Evolutionary conservation across 495 filamentous ascomycete genomes (phyloP).

Genomic region (Cercophora newfieldiana): DNA sequence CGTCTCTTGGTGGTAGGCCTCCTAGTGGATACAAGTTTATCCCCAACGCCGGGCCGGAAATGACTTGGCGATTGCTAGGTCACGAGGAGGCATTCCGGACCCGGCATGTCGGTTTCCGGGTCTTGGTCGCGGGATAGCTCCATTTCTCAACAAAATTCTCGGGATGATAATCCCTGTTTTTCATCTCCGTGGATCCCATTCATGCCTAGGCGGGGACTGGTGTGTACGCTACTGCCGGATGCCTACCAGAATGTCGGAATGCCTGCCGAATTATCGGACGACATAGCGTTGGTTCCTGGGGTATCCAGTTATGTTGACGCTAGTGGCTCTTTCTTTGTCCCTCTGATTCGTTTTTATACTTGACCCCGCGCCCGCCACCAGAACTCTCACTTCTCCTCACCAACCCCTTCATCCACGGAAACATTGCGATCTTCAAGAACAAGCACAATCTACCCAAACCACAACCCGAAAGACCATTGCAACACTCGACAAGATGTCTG

Average conservation of each 20-base stretch:
- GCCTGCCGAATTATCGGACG: background rate
- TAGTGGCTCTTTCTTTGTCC: background rate
- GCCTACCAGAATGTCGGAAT: background rate
- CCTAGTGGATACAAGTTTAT: background rate
- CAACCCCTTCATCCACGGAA: background rate
- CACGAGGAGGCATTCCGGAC: background rate
- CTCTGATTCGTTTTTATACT: background rate
- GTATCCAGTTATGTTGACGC: background rate
- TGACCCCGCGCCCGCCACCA: background rate
- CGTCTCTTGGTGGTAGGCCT: background rate
- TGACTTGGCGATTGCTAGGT: background rate
- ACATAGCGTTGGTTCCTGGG: background rate
- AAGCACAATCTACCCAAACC: background rate
- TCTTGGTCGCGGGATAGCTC: background rate
- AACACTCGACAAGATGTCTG: slow-evolving; percentile 33
- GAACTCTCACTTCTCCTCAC: background rate
- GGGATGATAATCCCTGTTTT: background rate
- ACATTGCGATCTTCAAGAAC: background rate
- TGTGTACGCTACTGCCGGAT: background rate
- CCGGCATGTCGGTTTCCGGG: background rate
- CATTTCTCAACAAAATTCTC: background rate
- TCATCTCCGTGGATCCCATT: background rate
- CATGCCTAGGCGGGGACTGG: background rate
- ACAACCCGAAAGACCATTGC: background rate
- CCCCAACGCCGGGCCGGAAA: too few relatives aligned